Base-by-base conservation (phyloP, 2,329 filamentous ascomycete genomes). In the Beauveria medogensis region DNA sequence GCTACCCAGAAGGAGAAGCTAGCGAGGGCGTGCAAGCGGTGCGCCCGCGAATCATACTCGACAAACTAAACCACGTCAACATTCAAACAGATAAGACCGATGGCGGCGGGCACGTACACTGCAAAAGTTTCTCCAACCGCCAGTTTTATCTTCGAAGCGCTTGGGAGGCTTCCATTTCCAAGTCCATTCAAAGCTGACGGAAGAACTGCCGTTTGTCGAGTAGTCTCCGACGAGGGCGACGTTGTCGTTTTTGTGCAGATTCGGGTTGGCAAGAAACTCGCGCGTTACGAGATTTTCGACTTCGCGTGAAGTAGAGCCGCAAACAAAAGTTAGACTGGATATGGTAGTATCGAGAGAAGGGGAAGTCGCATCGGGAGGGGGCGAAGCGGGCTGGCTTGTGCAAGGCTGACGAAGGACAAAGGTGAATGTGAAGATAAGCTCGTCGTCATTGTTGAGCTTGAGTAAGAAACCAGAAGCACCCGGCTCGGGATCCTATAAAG, bases 121-220 rank as follows among this genome's bases (percentile, higher is more conserved):
- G 80, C 94, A 97, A 68, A 88, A 90, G 71, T 95, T 97, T 70
- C 91, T 90, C 93, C 94, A 99, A 50, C 94, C 94, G 61, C 92
- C 91, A 34, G 90, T 90, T 68, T 85, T 85, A 71, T 97, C 92
- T 70, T 97, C 92, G 18, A 78, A 76, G 16, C 78, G 70, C 78
- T 91, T 96, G 43, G 94, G 94, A 9, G 94, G 91, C 71, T 89
- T 91, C 92, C 93, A 99, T 78, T 89, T 94, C 94, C 94, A 99
- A 8, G 88, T 87, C 92, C 93, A 99, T 65, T 93, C 89, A 71
- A 97, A 97, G 40, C 91, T 87, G 34, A 96, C 88, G 2, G 91
- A 93, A 7, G 88, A 79, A 68, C 80, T 90, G n/a, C 93, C 92
- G 37, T 82, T 86, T 0, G 94, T 99, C 3, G 84, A 82, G 71